These are phyloP conservation scores for Fusarium sp. DNA, from an alignment of 2,329 filamentous ascomycete species.

Conservation along the genomic window DNA sequence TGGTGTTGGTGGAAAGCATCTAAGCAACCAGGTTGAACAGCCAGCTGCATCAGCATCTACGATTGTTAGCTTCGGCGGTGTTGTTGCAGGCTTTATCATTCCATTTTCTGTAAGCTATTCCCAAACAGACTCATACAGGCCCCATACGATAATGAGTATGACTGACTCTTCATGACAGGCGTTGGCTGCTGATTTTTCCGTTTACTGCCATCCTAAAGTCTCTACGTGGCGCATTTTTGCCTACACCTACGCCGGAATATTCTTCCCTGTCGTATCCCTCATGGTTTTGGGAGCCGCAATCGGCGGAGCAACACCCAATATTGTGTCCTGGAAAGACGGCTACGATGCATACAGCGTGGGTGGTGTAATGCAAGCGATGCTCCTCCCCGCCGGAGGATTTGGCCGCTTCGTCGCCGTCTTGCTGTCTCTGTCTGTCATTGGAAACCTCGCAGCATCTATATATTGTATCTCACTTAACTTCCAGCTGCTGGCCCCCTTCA, in stretches of 20 bases:
- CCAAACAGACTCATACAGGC: rapidly evolving
- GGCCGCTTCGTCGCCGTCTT: background rate
- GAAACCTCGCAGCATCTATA: background rate
- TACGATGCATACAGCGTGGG: background rate
- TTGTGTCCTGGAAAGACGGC: background rate
- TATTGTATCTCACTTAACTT: background rate
- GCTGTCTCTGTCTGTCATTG: background rate
- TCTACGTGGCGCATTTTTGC: background rate
- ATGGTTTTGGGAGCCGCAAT: background rate
- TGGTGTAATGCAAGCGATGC: background rate
- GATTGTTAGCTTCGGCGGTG: background rate
- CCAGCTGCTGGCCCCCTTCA: background rate
- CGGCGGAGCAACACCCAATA: background rate
- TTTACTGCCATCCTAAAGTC: background rate
- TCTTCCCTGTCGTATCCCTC: background rate
- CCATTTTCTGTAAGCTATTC: background rate
- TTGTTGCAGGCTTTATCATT: background rate
- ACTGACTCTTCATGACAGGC: background rate
- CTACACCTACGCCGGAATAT: background rate
- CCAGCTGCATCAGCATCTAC: background rate
- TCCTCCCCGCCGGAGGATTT: background rate
- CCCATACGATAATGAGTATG: background rate
- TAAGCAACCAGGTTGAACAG: background rate
- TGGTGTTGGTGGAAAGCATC: background rate
- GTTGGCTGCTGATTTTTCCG: background rate